Conservation (phyloP, 371 early-diverging fungal species). For the Mortierella sp. region DNA sequence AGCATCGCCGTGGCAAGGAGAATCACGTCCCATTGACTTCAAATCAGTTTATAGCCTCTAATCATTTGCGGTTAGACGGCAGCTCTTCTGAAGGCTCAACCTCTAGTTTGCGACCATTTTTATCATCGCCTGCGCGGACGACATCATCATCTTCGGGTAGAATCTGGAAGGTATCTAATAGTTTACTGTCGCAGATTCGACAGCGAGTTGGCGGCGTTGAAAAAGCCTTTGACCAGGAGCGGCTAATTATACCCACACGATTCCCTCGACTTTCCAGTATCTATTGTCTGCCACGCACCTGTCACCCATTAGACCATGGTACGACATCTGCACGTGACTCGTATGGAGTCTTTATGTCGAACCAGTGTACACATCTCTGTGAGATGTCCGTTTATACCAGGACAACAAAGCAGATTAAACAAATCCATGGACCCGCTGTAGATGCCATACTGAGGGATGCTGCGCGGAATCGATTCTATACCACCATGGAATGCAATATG, state of each 20-base stretch:
- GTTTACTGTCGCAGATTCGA: slow-evolving; percentile 47
- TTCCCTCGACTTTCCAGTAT: slow-evolving; percentile 47
- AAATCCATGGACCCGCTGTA: slow-evolving; percentile 48
- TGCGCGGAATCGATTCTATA: slow-evolving; percentile 43
- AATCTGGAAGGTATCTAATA: slow-evolving; percentile 51
- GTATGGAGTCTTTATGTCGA: slow-evolving; percentile 46
- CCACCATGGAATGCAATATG: slow-evolving; percentile 55
- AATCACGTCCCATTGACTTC: slow-evolving; percentile 4
- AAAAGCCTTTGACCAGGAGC: slow-evolving; percentile 31
- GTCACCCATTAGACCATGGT: slow-evolving; percentile 42
- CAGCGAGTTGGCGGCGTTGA: slow-evolving; percentile 36
- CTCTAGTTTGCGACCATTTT: slow-evolving; percentile 1
- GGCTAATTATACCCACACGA: slow-evolving; percentile 49
- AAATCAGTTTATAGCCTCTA: background rate
- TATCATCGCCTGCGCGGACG: slow-evolving; percentile 8
- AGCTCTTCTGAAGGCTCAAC: background rate
- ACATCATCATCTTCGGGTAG: slow-evolving; percentile 21
- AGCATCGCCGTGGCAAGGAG: slow-evolving; percentile 1
- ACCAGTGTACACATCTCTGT: slow-evolving; percentile 31
- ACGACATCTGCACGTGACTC: slow-evolving; percentile 55
- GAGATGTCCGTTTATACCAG: slow-evolving; percentile 51
- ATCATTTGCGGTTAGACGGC: slow-evolving; percentile 1
- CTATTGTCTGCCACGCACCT: slow-evolving; percentile 47
- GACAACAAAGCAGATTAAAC: slow-evolving; percentile 34
- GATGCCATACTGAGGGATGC: slow-evolving; percentile 28